A percentile compares a stretch with the other conserved stretches of the same genome.
Conservation (phyloP, 805 yeast species). For the Ogataea angusta region DNA sequence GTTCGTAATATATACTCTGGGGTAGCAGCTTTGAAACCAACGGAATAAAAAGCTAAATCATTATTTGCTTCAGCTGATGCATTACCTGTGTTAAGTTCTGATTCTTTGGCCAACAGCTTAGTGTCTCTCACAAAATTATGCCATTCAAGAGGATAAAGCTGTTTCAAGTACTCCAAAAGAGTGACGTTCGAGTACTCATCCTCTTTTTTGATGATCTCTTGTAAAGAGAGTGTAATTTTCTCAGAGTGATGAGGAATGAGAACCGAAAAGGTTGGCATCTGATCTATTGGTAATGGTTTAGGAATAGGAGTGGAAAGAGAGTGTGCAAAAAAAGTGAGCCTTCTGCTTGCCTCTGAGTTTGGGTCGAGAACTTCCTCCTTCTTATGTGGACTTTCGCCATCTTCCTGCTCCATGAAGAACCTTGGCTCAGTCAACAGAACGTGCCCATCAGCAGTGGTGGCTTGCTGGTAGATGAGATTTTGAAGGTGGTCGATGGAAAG, state of each 20-base stretch:
- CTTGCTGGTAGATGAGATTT: constrained; percentile 55
- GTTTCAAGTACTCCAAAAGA: constrained; percentile 52
- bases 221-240: constrained; percentile 69
- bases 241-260: constrained; percentile 86
- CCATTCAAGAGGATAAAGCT: constrained; percentile 56
- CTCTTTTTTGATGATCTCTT: constrained; percentile 75
- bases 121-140: constrained; percentile 55
- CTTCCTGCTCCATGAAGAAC: constrained; percentile 81
- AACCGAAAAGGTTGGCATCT: constrained; percentile 81
- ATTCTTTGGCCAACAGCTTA: constrained; percentile 49
- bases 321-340: constrained; percentile 87
- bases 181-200: constrained; percentile 58
- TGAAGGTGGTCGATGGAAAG: constrained; percentile 71
- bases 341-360: constrained; percentile 74
- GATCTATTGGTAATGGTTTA: constrained; percentile 58
- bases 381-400: constrained; percentile 45
- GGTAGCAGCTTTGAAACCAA: constrained; percentile 67
- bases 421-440: constrained; percentile 62
- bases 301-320: constrained; percentile 84
- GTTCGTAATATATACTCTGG: constrained; percentile 67
- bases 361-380: constrained; percentile 51
- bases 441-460: constrained; percentile 36
- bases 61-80: constrained; percentile 26
- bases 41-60: constrained; percentile 64
- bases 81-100: constrained; percentile 13